phyloP scores from a whole-genome alignment of 2,329 filamentous ascomycete species.

The Claviceps spartinae region DNA sequence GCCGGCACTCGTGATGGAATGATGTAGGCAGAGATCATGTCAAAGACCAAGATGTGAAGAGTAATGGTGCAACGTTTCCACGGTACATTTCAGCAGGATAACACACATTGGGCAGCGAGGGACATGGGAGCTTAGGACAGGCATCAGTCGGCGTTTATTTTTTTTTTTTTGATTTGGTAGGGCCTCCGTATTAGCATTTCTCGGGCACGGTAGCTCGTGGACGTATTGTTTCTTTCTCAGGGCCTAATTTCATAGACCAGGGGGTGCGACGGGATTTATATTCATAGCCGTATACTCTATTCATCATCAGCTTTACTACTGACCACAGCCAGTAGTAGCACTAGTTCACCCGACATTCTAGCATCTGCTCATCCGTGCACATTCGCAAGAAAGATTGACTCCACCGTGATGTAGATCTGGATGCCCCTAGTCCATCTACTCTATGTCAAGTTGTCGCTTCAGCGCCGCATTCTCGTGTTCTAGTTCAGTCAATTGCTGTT shows the following conservation, averaged over 20 bases:
- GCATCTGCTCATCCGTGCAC: too few relatives aligned
- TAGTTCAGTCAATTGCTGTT: slow-evolving; percentile 36
- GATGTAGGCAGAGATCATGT: slow-evolving; percentile 6
- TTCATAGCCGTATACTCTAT: neutral
- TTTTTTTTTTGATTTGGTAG: slow-evolving; percentile 7
- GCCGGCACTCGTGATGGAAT: slow-evolving; percentile 27
- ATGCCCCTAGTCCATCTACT: slow-evolving; percentile 4
- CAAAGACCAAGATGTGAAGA: slow-evolving; percentile 4
- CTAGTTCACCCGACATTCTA: neutral
- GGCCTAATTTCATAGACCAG: neutral
- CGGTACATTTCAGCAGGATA: slow-evolving; percentile 11
- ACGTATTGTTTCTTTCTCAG: neutral
- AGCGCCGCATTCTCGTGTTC: slow-evolving; percentile 30
- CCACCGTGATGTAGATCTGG: slow-evolving; percentile 4
- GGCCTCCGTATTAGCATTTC: slow-evolving; percentile 16
- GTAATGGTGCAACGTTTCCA: slow-evolving; percentile 4
- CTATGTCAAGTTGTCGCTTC: slow-evolving; percentile 9
- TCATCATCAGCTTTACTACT: neutral
- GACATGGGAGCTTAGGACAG: slow-evolving; percentile 22
- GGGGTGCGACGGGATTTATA: neutral
- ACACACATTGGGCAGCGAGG: slow-evolving; percentile 18
- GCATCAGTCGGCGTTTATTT: slow-evolving; percentile 23
- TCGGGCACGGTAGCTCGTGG: slow-evolving; percentile 1
- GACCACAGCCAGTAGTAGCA: neutral
- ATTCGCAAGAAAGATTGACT: neutral